A percentile compares a stretch with the other conserved stretches of the same genome.
These are phyloP conservation scores for Phialophora expanda DNA, from an alignment of 2,329 filamentous ascomycete genomes.

Conservation along the genomic window DNA sequence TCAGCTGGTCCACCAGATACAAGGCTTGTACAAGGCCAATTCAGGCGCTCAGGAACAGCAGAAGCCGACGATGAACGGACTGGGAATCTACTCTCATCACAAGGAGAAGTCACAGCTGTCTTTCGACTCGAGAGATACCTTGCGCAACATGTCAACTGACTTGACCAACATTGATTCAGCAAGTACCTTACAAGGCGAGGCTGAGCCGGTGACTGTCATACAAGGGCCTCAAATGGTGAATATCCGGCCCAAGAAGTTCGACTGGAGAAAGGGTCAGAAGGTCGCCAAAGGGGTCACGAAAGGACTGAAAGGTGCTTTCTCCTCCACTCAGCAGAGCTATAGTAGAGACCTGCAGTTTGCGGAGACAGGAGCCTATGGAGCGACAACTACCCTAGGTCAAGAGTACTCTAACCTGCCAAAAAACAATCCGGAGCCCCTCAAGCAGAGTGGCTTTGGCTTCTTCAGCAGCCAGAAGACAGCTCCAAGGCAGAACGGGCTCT, in stretches of 20 bases:
- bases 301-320: constrained; percentile 89
- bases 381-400: constrained; percentile 49
- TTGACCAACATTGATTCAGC: constrained; percentile 63
- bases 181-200: constrained; percentile 70
- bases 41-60: constrained; percentile 54
- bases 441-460: constrained; percentile 71
- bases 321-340: constrained; percentile 61
- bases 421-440: constrained; percentile 47
- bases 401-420: constrained; percentile 42
- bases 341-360: constrained; percentile 58
- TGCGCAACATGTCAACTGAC: constrained; percentile 53
- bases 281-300: constrained; percentile 94
- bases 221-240: constrained; percentile 91
- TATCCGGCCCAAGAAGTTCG: constrained; percentile 93
- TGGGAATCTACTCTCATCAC: constrained; percentile 66
- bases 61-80: constrained; percentile 56
- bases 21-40: constrained; percentile 87
- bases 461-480: constrained; percentile 62
- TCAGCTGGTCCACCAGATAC: constrained; percentile 90
- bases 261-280: constrained; percentile 97
- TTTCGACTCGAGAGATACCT: constrained; percentile 47
- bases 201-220: constrained; percentile 62
- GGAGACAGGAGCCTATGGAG: constrained; percentile 71
- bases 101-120: constrained; percentile 58
- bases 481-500: constrained; percentile 41